Conservation (phyloP, 257 asterid species). For the Nemophila menziesii region DNA sequence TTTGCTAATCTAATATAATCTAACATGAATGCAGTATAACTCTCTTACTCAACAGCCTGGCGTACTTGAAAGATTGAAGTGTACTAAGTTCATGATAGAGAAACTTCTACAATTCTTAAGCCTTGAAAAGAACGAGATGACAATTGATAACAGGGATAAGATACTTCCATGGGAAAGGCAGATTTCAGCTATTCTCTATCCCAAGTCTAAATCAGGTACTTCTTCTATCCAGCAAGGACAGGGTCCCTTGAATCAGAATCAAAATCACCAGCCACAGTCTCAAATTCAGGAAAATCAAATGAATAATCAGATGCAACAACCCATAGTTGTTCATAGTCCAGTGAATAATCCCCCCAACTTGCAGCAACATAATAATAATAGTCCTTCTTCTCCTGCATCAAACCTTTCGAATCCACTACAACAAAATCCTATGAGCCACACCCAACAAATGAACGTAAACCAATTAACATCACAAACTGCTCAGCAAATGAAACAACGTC, state of each 20-base stretch:
- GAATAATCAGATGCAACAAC: slow-evolving; percentile 67
- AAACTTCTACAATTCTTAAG: slow-evolving; percentile 52
- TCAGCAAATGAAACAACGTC: no score
- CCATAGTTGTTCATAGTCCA: slow-evolving; percentile 42
- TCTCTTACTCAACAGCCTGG: slow-evolving; percentile 73
- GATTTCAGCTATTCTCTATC: slow-evolving; percentile 49
- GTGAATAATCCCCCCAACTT: slow-evolving; percentile 44
- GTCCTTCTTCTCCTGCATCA: slow-evolving; percentile 38
- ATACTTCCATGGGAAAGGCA: slow-evolving; percentile 54
- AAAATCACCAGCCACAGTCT: slow-evolving; percentile 53
- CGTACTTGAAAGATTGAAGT: slow-evolving; percentile 60
- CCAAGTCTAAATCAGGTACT: slow-evolving; percentile 61
- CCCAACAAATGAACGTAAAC: slow-evolving; percentile 60
- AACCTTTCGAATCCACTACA: slow-evolving; percentile 58
- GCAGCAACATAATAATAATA: no score
- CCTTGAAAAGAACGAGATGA: slow-evolving; percentile 50
- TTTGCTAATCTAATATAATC: slow-evolving; percentile 8
- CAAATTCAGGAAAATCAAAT: slow-evolving; percentile 64
- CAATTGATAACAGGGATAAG: slow-evolving; percentile 54
- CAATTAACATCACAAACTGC: slow-evolving; percentile 62
- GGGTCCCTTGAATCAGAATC: slow-evolving; percentile 64
- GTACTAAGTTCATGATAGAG: slow-evolving; percentile 70
- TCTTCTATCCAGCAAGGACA: slow-evolving; percentile 66
- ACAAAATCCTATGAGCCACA: slow-evolving; percentile 60
- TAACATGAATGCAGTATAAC: slow-evolving; percentile 51